Evolutionary conservation across 2,329 filamentous ascomycete genomes (phyloP).

Genomic region (Sarocladiaceae sp.): DNA sequence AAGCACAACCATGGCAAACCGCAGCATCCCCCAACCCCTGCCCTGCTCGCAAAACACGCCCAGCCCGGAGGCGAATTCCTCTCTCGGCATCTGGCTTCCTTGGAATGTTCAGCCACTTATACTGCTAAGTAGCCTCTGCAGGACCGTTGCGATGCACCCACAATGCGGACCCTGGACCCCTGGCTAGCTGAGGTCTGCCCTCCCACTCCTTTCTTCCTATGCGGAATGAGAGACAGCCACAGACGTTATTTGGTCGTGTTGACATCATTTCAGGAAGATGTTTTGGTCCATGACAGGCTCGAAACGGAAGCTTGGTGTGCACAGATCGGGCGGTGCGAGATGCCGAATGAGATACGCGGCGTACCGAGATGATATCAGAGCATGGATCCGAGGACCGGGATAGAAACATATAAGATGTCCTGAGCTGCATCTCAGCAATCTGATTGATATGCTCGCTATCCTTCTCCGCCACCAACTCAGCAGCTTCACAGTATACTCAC

Average conservation of each 20-base stretch:
- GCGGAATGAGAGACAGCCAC: not conserved
- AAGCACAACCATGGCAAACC: not conserved
- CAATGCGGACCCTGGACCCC: not conserved
- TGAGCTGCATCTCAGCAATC: not conserved
- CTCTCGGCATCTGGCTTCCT: not conserved
- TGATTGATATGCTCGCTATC: not conserved
- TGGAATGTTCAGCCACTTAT: not conserved
- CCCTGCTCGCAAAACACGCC: not conserved
- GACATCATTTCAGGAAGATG: not conserved
- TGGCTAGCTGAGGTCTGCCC: not conserved
- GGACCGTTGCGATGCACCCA: not conserved
- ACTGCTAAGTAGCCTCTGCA: too few species aligned
- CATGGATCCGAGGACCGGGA: not conserved
- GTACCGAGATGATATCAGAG: conserved; percentile 1
- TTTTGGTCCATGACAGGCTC: too few species aligned
- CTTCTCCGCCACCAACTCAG: not conserved
- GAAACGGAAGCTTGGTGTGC: not conserved
- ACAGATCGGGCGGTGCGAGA: not conserved
- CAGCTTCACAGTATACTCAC: not conserved
- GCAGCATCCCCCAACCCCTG: not conserved
- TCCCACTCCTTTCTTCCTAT: not conserved
- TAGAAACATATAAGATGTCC: not conserved
- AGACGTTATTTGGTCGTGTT: not conserved
- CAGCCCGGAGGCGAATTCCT: not conserved
- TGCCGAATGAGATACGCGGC: conserved; percentile 2